Evolutionary conservation across 106 monocot genomes (phyloP).

Genomic region (Allium fistulosum): DNA sequence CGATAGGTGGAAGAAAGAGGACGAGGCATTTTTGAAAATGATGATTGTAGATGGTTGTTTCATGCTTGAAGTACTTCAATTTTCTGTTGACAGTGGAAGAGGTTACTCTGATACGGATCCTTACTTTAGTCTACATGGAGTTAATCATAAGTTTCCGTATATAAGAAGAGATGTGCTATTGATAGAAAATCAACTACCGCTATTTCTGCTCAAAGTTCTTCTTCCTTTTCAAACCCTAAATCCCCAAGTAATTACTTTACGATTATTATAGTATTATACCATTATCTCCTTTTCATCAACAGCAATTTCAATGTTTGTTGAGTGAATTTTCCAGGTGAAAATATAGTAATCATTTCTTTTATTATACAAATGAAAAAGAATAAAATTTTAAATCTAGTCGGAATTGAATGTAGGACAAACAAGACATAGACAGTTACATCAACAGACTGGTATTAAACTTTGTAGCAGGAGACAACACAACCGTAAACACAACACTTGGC

Average conservation of each 20-base stretch:
- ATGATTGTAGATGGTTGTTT: constrained; percentile 29
- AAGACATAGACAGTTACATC: background rate
- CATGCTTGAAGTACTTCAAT: constrained; percentile 23
- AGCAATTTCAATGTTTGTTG: too few species aligned
- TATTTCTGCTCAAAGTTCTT: constrained; percentile 17
- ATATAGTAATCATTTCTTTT: too few species aligned
- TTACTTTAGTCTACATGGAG: constrained; percentile 43
- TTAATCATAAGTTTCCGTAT: constrained; percentile 27
- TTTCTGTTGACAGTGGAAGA: background rate
- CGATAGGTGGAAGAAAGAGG: background rate
- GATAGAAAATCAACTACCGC: constrained; percentile 66
- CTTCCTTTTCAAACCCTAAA: too few species aligned
- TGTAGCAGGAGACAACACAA: background rate
- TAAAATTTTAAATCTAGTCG: too few species aligned
- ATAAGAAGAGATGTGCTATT: constrained; percentile 59
- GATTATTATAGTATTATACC: too few species aligned
- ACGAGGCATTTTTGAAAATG: background rate
- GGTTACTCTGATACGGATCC: constrained; percentile 47
- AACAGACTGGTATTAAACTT: background rate
- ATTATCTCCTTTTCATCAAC: too few species aligned
- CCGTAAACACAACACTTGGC: background rate
- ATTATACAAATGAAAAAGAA: too few species aligned
- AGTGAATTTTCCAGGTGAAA: too few species aligned
- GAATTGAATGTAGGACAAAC: too few species aligned
- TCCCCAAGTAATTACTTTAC: too few species aligned